These are phyloP conservation scores for Phytopythium vexans DNA, from an alignment of 352 stramenopile genomes.

Conservation along the genomic window DNA sequence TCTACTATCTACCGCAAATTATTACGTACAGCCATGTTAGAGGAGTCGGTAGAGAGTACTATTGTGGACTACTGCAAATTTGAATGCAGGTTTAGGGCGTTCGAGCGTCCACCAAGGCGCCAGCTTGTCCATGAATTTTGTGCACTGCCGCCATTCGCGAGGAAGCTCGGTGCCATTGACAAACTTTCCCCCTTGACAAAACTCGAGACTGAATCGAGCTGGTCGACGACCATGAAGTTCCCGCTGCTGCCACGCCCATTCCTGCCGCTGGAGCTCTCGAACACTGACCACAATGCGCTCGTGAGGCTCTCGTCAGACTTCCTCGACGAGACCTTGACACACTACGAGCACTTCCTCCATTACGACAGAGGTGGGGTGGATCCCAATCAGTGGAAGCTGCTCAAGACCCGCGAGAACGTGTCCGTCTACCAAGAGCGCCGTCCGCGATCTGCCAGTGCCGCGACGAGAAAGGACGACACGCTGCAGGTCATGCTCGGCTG, in stretches of 20 bases:
- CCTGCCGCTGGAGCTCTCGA: conserved; percentile 25
- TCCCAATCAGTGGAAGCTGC: conserved; percentile 30
- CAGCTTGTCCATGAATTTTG: no score
- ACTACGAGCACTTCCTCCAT: conserved; percentile 31
- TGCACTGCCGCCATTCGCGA: no score
- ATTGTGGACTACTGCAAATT: no score
- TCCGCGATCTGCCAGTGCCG: conserved; percentile 1
- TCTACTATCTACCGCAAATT: no score
- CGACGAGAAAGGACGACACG: background rate
- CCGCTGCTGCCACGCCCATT: conserved; percentile 22
- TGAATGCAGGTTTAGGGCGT: no score
- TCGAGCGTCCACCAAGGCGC: no score
- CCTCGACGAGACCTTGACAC: conserved; percentile 20
- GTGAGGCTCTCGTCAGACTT: conserved; percentile 21
- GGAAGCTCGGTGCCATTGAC: background rate
- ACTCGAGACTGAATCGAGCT: background rate
- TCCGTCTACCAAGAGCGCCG: conserved; percentile 30
- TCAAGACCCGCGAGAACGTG: conserved; percentile 30
- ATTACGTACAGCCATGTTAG: no score
- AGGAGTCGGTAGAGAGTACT: no score
- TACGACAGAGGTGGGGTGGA: conserved; percentile 19
- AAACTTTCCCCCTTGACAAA: background rate
- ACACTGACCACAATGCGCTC: conserved; percentile 25
- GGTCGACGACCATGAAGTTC: conserved; percentile 18
- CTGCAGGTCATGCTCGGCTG: conserved; percentile 18